These are phyloP conservation scores for Knoxia roxburghii DNA, from an alignment of 257 asterid genomes.

Conservation along the genomic window DNA sequence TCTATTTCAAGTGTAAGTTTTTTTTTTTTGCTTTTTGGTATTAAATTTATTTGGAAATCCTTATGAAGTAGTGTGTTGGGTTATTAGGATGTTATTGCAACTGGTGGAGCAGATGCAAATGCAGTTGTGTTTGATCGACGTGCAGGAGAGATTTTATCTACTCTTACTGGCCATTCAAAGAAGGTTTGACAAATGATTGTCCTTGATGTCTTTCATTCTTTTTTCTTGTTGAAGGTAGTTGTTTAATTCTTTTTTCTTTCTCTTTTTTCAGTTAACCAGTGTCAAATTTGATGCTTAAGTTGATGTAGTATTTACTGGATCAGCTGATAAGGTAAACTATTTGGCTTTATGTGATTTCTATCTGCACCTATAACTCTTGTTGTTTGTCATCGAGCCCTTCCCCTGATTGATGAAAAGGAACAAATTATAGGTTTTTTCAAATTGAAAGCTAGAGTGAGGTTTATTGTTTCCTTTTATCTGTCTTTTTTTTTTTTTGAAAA, in stretches of 20 bases:
- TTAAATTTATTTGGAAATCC: background rate
- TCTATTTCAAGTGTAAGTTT: too few species aligned
- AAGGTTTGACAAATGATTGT: too few species aligned
- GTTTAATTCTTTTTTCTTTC: background rate
- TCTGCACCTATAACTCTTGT: too few species aligned
- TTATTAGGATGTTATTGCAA: constrained; percentile 80
- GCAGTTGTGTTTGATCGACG: constrained; percentile 79
- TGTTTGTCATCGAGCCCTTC: background rate
- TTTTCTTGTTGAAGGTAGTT: constrained; percentile 3
- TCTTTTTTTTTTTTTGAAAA: background rate
- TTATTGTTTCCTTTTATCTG: too few species aligned
- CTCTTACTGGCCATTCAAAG: too few species aligned
- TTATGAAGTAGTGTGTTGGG: constrained; percentile 10
- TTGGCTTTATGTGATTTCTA: background rate
- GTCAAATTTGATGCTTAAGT: constrained; percentile 83
- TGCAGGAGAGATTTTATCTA: too few species aligned
- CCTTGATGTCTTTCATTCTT: constrained; percentile 1
- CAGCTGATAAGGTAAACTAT: constrained; percentile 83
- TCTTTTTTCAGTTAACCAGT: constrained; percentile 53
- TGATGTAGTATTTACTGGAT: constrained; percentile 69
- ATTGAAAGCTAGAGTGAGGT: background rate
- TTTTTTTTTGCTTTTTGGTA: too few species aligned
- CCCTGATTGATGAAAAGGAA: background rate
- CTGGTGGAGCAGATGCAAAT: constrained; percentile 86
- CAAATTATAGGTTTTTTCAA: background rate